Evolutionary conservation across 2,329 filamentous ascomycete genomes (phyloP), one percentile per base, ranked within the genome.

Genomic region (Sporothrix mexicana): DNA sequence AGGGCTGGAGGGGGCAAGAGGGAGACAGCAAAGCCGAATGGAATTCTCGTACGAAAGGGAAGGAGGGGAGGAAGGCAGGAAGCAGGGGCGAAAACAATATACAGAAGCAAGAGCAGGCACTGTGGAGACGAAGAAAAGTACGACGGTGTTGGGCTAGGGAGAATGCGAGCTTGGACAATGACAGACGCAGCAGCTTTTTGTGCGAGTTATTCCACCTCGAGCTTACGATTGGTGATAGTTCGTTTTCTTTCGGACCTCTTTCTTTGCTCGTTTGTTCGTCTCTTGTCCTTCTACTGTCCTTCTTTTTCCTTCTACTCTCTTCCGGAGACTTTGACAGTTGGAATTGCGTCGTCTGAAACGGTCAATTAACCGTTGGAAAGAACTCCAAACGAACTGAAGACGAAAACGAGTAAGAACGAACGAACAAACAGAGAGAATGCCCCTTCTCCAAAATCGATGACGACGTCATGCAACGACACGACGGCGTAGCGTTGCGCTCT

Each of bases 401-500:
- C 36, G 30, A 30, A 10, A 20, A 30, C 6, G 15, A 62, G 13
- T 45, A 12, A 15, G 36, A 23, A 45, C 13, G 30, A 43, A 20
- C 15, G 59, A 8, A 41, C 17, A 15, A 62, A 25, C 61, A n/a
- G 43, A 47, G 36, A 47, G 20, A 66, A 66, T 13, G n/a, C 8
- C 15, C n/a, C 20, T 20, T 25, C 20, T 20, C 17, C 15, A 20
- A 55, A 68, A 57, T 57, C 67, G 43, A 69, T 57, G 67, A 69
- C 67, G 67, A 69, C 67, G 67, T 57, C 67, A 69, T 69, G 67
- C n/a, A 47, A 41, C 67, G n/a, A 66, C 66, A 23, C 10, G 45
- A 30, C 66, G 66, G 66, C 25, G 47, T 68, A 68, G 66, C 66
- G 66, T 51, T 55, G 45, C 25, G 23, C 25, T 30, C 17, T 53